Conservation (phyloP, 345 rosid species). For the Corchorus capsularis region DNA sequence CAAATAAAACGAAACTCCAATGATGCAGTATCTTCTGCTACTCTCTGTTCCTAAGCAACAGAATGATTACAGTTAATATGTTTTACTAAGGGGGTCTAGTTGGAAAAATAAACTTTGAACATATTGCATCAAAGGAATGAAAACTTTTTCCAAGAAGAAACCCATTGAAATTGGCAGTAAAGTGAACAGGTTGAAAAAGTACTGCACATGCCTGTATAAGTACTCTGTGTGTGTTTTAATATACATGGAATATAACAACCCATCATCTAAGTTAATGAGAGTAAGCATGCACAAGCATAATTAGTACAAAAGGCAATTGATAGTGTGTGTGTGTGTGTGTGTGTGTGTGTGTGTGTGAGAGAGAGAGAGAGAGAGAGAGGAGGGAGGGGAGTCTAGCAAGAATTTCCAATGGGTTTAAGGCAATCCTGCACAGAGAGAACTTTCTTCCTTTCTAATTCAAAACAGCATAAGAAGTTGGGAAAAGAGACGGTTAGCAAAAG, state of each 20-base stretch:
- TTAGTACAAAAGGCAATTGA: not conserved
- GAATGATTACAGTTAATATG: not conserved
- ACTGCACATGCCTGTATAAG: not conserved
- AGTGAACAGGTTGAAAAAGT: not conserved
- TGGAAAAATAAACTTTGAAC: not conserved
- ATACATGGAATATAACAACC: not conserved
- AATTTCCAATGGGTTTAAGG: not conserved
- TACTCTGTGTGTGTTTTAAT: not conserved
- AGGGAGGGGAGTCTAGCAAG: not conserved
- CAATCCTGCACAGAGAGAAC: not conserved
- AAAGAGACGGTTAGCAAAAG: not conserved
- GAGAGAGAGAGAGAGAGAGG: no score
- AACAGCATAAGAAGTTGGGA: not conserved
- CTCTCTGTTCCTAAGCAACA: not conserved
- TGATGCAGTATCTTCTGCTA: not conserved
- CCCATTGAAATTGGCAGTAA: not conserved
- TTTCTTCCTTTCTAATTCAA: not conserved
- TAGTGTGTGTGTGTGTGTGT: not conserved
- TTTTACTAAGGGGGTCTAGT: not conserved
- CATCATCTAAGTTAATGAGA: not conserved
- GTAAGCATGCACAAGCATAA: not conserved
- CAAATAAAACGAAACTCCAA: slow-evolving; percentile 7
- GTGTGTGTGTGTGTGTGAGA: not conserved
- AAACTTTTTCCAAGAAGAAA: not conserved
- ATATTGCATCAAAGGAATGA: not conserved